phyloP scores from a whole-genome alignment of 306 rosid genomes.

The Malus sylvestris region DNA sequence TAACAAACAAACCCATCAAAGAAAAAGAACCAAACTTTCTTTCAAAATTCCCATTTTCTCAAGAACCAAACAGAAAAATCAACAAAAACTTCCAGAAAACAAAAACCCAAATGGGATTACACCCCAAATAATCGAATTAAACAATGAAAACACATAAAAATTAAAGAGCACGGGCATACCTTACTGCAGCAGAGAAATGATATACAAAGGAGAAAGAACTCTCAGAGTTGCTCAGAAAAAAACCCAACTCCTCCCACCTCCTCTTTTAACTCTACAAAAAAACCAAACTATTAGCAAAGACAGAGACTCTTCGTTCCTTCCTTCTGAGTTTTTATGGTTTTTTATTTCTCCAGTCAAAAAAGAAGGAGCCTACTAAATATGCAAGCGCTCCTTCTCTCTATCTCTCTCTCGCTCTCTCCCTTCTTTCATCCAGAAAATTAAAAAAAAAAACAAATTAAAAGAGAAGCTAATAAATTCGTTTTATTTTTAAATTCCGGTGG shows the following conservation, averaged over 20 bases:
- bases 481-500: conserved; percentile 2
- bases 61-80: conserved; percentile 2
- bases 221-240: background rate
- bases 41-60: background rate
- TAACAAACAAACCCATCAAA: background rate
- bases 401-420: conserved; percentile 14
- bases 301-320: conserved; percentile 35
- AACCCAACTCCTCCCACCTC: background rate
- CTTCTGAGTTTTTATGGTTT: conserved; percentile 3
- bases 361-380: conserved; percentile 28
- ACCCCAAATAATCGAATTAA: conserved; percentile 9
- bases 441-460: background rate
- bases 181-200: background rate
- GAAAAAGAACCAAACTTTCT: background rate
- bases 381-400: conserved; percentile 17
- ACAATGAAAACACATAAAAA: background rate
- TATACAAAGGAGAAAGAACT: conserved; percentile 4
- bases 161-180: conserved; percentile 20
- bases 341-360: conserved; percentile 37
- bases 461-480: background rate
- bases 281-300: background rate
- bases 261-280: conserved; percentile 19
- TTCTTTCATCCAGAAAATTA: background rate
- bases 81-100: background rate
- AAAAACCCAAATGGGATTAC: conserved; percentile 6